Percentiles rank a stretch among this genome's conserved stretches.
These are phyloP conservation scores for Coprinopsis marcescibilis DNA, from an alignment of 768 basidiomycete genomes.

Conservation along the genomic window DNA sequence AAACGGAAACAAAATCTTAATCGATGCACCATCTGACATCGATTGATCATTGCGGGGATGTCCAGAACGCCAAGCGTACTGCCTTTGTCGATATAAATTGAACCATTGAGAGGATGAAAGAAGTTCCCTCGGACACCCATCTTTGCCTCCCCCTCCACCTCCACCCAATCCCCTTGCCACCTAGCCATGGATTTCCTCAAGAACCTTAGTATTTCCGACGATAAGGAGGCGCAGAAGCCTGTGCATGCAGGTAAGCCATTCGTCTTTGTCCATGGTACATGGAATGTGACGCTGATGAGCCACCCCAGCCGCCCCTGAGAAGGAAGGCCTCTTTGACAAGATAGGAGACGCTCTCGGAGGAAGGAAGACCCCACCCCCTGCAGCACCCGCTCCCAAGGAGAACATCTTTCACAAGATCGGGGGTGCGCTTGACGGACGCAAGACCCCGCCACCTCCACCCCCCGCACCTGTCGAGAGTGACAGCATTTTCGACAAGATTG, in stretches of 20 bases:
- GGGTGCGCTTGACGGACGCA: constrained; percentile 6
- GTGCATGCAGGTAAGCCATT: not conserved
- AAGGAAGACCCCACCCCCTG: constrained; percentile 10
- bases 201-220: constrained; percentile 10
- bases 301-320: constrained; percentile 1
- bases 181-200: constrained; percentile 12
- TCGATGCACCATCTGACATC: not conserved
- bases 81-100: not conserved
- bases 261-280: no score
- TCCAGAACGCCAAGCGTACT: not conserved
- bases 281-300: no score
- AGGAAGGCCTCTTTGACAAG: constrained; percentile 12
- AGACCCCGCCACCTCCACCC: constrained; percentile 11
- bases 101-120: not conserved
- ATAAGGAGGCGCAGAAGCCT: not conserved
- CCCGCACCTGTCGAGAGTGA: constrained; percentile 11
- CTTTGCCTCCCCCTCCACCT: not conserved
- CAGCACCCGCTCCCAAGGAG: constrained; percentile 7
- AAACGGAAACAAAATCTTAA: constrained; percentile 3
- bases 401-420: constrained; percentile 13
- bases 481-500: no score
- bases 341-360: constrained; percentile 8
- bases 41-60: constrained; percentile 5
- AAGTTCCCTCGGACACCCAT: not conserved
- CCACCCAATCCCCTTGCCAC: not conserved